Conservation (phyloP, 441 rosid species). For the Mallotus repandus region DNA sequence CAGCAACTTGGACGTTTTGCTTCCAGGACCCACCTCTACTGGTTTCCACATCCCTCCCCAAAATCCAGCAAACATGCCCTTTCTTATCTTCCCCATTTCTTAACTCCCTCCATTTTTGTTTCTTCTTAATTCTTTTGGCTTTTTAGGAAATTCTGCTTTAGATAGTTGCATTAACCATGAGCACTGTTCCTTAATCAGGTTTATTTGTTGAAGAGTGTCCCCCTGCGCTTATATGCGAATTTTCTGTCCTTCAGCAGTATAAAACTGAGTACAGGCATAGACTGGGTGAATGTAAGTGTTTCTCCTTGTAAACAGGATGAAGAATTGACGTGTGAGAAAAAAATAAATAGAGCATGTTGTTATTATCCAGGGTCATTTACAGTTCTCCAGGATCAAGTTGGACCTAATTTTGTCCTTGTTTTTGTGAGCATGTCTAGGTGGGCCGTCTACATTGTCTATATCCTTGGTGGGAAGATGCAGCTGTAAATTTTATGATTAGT, state of each 20-base stretch:
- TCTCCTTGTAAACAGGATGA: neutral
- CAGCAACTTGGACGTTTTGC: too few relatives aligned
- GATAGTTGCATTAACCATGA: neutral
- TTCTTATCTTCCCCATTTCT: neutral
- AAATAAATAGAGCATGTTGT: too few relatives aligned
- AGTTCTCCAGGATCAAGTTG: constrained; percentile 13
- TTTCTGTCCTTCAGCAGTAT: constrained; percentile 50
- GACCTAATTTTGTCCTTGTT: constrained; percentile 1
- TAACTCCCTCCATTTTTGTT: neutral
- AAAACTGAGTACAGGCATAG: constrained; percentile 52
- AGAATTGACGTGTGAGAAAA: neutral
- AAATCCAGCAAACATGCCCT: neutral
- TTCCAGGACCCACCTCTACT: too few relatives aligned
- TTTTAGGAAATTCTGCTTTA: neutral
- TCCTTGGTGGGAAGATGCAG: constrained; percentile 88
- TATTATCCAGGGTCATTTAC: neutral
- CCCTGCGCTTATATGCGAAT: constrained; percentile 56
- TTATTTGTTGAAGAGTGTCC: constrained; percentile 65
- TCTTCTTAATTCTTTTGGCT: neutral
- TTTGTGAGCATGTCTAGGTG: constrained; percentile 39
- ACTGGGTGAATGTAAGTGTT: constrained; percentile 71
- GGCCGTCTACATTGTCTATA: constrained; percentile 80
- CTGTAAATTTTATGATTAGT: constrained; percentile 64
- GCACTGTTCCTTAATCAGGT: constrained; percentile 38
- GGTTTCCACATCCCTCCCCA: neutral